Base-by-base conservation (phyloP, 169 alveolate genomes). In the Theileria equi region DNA sequence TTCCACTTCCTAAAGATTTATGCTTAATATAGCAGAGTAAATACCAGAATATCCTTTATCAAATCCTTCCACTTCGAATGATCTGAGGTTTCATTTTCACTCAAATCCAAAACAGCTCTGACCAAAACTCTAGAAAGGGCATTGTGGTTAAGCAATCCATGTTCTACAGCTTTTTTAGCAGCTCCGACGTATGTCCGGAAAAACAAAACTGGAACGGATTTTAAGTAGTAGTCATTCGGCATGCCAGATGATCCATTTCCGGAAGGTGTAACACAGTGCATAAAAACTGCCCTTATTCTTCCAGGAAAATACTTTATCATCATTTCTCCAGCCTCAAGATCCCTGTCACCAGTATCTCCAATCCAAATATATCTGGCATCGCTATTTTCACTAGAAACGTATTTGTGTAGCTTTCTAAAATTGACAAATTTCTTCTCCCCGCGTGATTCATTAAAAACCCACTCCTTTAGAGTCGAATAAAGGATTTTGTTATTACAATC, bases 301-400 rank as follows among this genome's bases (percentile, higher is more conserved):
- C 84, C 85, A 0, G 94, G 94, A 63, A 80, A 76, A 5, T 65
- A 76, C 32, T 81, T 55, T 4, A 90, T 90, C 94, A 89, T 89
- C 89, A 88, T 57, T 52, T 89, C 94, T 0, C 94, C 94, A 0
- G 92, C 94, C 65, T 89, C 90, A 2, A 77, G 74, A 26, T 89
- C 94, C 89, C 71, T 85, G 65, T 89, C 94, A 0, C 94, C 94
- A 3, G 94, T 89, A 66, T 89, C 94, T 1, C 94, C 94, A 6
- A 89, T 88, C 94, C 94, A 89, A 31, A 89, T 82, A 64, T 69
- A 89, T 44, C 94, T 48, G 5, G 87, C 92, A 23, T 72, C 55
- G 0, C 80, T 38, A 72, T 78, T 81, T 21, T 86, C 88, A 34
- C 71, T 81, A 10, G 84, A 43, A 6, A 88, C 90, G 34, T 72